Evolutionary conservation across 352 stramenopile genomes (phyloP).

Genomic region (Saprolegnia parasitica): DNA sequence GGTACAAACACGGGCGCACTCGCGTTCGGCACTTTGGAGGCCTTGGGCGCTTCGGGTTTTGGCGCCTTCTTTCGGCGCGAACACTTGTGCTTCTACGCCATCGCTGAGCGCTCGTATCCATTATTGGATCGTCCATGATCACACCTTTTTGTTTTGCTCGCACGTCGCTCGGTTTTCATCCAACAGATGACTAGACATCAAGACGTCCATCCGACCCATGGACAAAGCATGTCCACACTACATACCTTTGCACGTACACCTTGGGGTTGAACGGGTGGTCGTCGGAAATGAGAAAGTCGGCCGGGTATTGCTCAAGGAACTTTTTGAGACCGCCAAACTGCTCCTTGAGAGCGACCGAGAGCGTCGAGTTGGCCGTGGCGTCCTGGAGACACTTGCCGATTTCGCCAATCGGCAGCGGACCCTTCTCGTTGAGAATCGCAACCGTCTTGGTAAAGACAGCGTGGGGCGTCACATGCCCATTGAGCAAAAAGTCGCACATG

Average conservation of each 20-base stretch:
- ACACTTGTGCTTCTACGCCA: neutral
- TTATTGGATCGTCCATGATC: too few species aligned
- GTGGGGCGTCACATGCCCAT: constrained; percentile 35
- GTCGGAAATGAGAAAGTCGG: constrained; percentile 38
- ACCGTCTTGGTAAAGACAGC: constrained; percentile 34
- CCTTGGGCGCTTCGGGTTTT: neutral
- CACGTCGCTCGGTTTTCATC: neutral
- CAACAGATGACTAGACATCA: neutral
- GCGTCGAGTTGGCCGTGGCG: constrained; percentile 33
- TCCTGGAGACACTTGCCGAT: constrained; percentile 46
- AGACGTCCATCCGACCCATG: neutral
- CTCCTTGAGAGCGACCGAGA: constrained; percentile 38
- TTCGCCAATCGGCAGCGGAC: constrained; percentile 39
- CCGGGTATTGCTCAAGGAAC: constrained; percentile 42
- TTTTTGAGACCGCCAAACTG: constrained; percentile 47
- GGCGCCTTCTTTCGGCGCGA: neutral
- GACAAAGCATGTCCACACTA: neutral
- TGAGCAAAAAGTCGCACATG: constrained; percentile 39
- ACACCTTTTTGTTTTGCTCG: neutral
- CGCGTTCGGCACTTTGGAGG: neutral
- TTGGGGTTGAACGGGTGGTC: constrained; percentile 50
- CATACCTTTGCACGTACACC: constrained; percentile 35
- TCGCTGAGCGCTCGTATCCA: too few species aligned
- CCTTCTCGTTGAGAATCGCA: constrained; percentile 35
- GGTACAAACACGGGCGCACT: neutral